Evolutionary conservation across 2,329 filamentous ascomycete species (phyloP), one percentile per base, ranked within the genome.

Genomic region (Fusarium praegraminearum): DNA sequence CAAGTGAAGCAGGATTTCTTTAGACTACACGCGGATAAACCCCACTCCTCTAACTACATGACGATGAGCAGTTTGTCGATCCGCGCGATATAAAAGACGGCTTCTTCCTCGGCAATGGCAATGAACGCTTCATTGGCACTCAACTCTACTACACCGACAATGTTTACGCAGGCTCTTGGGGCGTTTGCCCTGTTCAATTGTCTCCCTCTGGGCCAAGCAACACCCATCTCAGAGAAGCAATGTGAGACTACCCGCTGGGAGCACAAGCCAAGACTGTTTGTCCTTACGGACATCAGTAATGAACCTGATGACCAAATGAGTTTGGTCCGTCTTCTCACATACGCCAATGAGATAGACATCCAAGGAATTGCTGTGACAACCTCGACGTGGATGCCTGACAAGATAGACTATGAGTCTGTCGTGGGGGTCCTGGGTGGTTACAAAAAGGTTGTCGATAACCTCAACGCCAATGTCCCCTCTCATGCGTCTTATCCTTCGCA

Each of bases 271-370:
- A 74, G 77, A 2, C 73, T 82, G 0, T 83, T 83, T 43, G 77
- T 83, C 43, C 54, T 82, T 16, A 79, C 80, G 5, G 82, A 84
- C 33, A 83, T 83, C 24, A 79, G 79, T 40, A 83, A 83, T 65
- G 82, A 84, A 63, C 81, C 81, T 0, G 82, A 84, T 55, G 82
- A 84, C 66, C 76, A 79, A 5, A 78, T 82, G 65, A 83, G 80
- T 3, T 67, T 84, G 1, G 79, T 81, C 3, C 79, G 83, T 3
- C 79, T 81, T 32, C 70, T 85, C 7, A 73, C 82, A 0, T 84
- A 84, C 49, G 73, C 78, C 13, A 83, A 85, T 57, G 78, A 84
- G 58, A 83, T 84, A 62, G 73, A 79, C 6, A 82, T 80, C 0
- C 75, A 81, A 47, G 83, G 81, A 0, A 71, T 84, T 8, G 79